A percentile compares a stretch with the other conserved stretches of the same genome.
These are phyloP conservation scores for Wickerhamomyces queroliae DNA, from an alignment of 805 yeast genomes.

Conservation along the genomic window DNA sequence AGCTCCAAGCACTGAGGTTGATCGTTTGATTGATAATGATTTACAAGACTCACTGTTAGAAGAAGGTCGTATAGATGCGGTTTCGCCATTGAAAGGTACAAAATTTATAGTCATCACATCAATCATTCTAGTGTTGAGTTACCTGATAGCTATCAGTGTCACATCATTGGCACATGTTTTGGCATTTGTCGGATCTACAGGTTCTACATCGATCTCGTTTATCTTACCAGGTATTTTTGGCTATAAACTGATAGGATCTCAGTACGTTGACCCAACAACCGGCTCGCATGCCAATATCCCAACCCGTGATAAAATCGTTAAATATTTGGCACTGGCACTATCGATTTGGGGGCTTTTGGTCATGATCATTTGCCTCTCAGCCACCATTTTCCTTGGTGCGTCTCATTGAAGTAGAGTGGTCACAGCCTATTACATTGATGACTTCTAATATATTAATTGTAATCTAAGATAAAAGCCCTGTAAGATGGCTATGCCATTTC, in stretches of 20 bases:
- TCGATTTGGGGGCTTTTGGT: conserved; percentile 44
- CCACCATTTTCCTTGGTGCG: conserved; percentile 26
- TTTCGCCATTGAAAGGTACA: conserved; percentile 23
- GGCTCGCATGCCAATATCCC: conserved; percentile 25
- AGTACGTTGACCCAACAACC: conserved; percentile 22
- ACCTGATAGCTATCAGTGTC: conserved; percentile 58
- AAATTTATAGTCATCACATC: conserved; percentile 49
- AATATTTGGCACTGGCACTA: conserved; percentile 31
- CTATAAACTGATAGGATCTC: conserved; percentile 59
- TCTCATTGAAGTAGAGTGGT: conserved; percentile 18
- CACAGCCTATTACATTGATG: too few species aligned
- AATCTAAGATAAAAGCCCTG: too few species aligned
- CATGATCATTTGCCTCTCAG: conserved; percentile 45
- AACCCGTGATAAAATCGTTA: conserved; percentile 21
- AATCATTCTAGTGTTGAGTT: conserved; percentile 47
- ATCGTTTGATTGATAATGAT: conserved; percentile 7
- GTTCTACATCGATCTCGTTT: conserved; percentile 87
- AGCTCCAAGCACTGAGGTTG: conserved; percentile 5
- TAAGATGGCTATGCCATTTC: too few species aligned
- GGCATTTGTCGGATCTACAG: conserved; percentile 89
- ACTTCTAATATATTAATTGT: too few species aligned
- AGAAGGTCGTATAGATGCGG: conserved; percentile 21
- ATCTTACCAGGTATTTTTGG: conserved; percentile 88
- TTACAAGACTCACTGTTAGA: conserved; percentile 25
- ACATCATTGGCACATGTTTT: conserved; percentile 74